Evolutionary conservation across 352 stramenopile species (phyloP).

Genomic region (Globisporangium recalcitrans): DNA sequence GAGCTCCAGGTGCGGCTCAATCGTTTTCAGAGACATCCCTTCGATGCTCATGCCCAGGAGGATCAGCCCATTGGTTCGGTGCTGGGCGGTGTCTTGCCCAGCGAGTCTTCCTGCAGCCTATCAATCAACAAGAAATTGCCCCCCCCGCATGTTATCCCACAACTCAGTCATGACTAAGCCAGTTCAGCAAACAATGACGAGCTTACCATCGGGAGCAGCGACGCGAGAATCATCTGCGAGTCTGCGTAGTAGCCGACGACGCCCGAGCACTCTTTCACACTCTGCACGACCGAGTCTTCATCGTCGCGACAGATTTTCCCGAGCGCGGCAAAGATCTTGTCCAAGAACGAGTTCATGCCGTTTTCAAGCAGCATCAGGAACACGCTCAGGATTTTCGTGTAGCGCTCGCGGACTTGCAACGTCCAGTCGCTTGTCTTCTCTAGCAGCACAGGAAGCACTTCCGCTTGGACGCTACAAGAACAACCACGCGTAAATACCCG

Average conservation of each 20-base stretch:
- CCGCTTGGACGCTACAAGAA: conserved; percentile 30
- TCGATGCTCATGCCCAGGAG: conserved; percentile 77
- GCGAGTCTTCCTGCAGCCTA: conserved; percentile 49
- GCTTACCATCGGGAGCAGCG: conserved; percentile 59
- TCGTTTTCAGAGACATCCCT: conserved; percentile 62
- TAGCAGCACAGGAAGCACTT: conserved; percentile 52
- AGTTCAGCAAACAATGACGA: not conserved
- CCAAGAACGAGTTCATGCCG: conserved; percentile 62
- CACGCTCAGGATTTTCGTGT: conserved; percentile 61
- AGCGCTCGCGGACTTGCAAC: conserved; percentile 65
- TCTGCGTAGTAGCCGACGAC: conserved; percentile 72
- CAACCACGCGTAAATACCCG: not conserved
- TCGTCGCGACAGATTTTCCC: conserved; percentile 75
- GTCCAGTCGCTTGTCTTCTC: conserved; percentile 80
- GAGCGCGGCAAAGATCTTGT: conserved; percentile 68
- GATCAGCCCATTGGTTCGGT: conserved; percentile 76
- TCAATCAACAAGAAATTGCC: not conserved
- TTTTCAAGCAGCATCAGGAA: conserved; percentile 66
- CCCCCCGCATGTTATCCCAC: not conserved
- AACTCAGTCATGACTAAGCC: not conserved
- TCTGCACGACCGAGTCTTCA: conserved; percentile 53
- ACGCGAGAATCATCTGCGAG: conserved; percentile 66
- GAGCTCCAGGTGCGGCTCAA: conserved; percentile 53
- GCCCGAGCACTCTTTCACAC: conserved; percentile 53
- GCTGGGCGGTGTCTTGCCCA: conserved; percentile 71